Percentiles rank a stretch among this genome's conserved stretches.
These are phyloP conservation scores for Fusarium sp. DNA, from an alignment of 2,329 filamentous ascomycete species.

Conservation along the genomic window DNA sequence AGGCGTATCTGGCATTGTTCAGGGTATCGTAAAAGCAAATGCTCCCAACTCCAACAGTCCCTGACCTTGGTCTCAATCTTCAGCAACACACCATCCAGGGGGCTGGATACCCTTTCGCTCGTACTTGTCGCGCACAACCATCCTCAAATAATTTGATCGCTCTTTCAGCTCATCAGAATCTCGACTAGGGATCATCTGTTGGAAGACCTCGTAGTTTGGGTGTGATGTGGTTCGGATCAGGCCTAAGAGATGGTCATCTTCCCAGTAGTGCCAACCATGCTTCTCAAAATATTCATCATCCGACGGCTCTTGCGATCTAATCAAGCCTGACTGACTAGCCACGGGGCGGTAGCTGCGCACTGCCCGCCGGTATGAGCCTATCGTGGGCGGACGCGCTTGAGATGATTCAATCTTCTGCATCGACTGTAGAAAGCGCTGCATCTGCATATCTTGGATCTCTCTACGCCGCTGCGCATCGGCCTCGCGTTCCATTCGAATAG, in stretches of 20 bases:
- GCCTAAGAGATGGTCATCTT: conserved; percentile 42
- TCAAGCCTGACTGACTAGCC: background rate
- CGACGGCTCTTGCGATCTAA: background rate
- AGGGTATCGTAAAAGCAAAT: conserved; percentile 34
- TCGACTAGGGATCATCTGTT: conserved; percentile 24
- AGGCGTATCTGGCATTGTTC: background rate
- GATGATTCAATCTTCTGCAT: conserved; percentile 10
- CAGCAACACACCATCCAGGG: conserved; percentile 42
- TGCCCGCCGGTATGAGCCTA: background rate
- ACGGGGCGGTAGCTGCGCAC: background rate
- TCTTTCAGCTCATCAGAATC: conserved; percentile 27
- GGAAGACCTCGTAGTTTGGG: conserved; percentile 22
- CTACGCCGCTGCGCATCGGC: background rate
- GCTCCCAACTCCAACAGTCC: conserved; percentile 16
- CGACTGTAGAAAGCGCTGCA: conserved; percentile 34
- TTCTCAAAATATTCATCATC: conserved; percentile 30
- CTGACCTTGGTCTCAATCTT: background rate
- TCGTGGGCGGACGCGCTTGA: background rate
- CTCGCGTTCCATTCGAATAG: conserved; percentile 2
- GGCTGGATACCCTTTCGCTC: conserved; percentile 22
- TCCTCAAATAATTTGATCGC: conserved; percentile 34
- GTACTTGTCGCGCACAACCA: conserved; percentile 33
- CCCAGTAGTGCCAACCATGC: conserved; percentile 40
- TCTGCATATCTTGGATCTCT: conserved; percentile 12
- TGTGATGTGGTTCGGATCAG: conserved; percentile 32